Base-by-base conservation (phyloP, 2,329 filamentous ascomycete genomes). In the Metarhizium robertsii region DNA sequence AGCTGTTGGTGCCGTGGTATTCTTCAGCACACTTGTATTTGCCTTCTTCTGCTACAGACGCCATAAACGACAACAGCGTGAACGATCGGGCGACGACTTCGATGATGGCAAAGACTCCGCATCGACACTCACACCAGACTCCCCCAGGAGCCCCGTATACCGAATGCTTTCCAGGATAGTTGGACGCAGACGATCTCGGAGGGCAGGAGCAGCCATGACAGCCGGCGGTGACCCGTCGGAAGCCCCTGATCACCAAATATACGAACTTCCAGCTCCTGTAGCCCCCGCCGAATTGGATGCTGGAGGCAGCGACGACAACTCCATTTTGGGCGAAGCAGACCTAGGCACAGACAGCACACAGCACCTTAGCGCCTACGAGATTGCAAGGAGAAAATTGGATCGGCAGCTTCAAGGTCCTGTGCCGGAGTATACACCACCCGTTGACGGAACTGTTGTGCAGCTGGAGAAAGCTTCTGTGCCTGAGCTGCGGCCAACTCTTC, bases 211-310 rank as follows among this genome's bases (percentile, higher is more conserved):
- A 13, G 50, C 56, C 14, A 62, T 65, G 29, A 64, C 32, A 7
- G 40, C 65, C 38, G 49, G 61, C 51, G 59, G 65, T 55, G 60
- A 68, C 47, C 65, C 69, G 47, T 58, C 60, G 20, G 61, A 74
- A 63, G 65, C 72, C 49, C 62, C 70, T 2, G 71, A 73, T 52
- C 75, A 78, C 43, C 74, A 79, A 58, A 73, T 79, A 3, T 80
- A 79, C 56, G 79, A 82, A 61, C 63, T 82, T 62, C 71, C 79
- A 2, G 78, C 71, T 5, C 73, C 74, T 0, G 59, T 69, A 0
- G 67, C 69, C 2, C 78, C 78, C 0, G 74, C 71, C 5, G 80
- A 83, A 61, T 68, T 83, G 46, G 76, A 80, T 47, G 74, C 71
- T 20, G 67, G 67, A 16, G 54, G 70, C 10, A 50, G 66, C 11